Base-by-base conservation (phyloP, 1,284 basidiomycete genomes). In the Ganoderma lingzhi region DNA sequence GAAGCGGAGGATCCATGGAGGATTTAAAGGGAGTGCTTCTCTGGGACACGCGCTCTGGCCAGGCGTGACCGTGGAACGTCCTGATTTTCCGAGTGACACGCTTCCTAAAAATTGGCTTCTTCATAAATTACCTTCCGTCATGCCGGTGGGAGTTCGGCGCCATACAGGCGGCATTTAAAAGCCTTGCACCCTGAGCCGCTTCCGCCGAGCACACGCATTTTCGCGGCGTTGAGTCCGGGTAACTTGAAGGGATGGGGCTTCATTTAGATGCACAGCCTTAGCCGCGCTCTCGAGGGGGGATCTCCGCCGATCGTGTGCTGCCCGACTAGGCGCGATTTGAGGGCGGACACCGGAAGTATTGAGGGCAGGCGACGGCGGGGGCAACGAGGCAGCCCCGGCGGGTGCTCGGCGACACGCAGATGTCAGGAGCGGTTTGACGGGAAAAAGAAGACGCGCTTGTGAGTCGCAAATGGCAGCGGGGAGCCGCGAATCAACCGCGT, bases 31-130 rank as follows among this genome's bases (percentile, higher is more conserved):
- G 69, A 59, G 17, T 23, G 65, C 69, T 73, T 69, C 67, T 70
- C 68, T 65, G 51, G 53, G 60, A 56, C 51, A 59, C 19, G 19
- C 32, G 19, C 32, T 23, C 19, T 59, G 35, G 39, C 39, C 39
- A 41, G 37, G n/a, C 56, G 56, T 59, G 56, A 59, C 56, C 56
- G 56, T 59, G 56, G 56, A 32, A 68, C 63, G 59, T 62, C 41
- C 39, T 58, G 32, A 35, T 9, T 62, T 53, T 42, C 15, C 37
- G 51, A 48, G 58, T 56, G 62, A 30, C 58, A 6, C 19, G 70
- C 67, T 68, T 71, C 67, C 63, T 58, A 53, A 71, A 71, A 71
- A 66, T 64, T 70, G 58, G 70, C 66, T 53, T 58, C 51, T 37
- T 32, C 39, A 23, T 60, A 48, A 63, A 53, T 15, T 48, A 58